A percentile compares a stretch with the other conserved stretches of the same genome.
These are phyloP conservation scores for Yamadazyma diddensiae DNA, from an alignment of 1,139 yeast species.

Conservation along the genomic window DNA sequence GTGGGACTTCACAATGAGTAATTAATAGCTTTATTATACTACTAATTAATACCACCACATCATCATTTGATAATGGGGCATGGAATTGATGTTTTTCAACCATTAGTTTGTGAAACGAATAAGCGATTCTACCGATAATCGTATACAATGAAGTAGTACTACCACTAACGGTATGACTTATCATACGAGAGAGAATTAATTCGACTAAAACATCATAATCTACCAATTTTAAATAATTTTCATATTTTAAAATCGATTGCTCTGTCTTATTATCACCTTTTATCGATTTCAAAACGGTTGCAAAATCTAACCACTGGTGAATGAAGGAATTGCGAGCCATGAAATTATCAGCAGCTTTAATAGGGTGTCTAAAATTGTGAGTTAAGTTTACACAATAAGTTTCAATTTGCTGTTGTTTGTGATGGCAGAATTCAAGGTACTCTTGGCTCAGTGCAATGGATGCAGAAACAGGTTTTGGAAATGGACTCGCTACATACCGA, in stretches of 20 bases:
- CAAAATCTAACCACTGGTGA: slow-evolving; percentile 10
- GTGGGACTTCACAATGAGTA: slow-evolving; percentile 18
- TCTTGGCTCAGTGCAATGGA: slow-evolving; percentile 21
- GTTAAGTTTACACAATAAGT: slow-evolving; percentile 5
- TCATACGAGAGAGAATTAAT: slow-evolving; percentile 20
- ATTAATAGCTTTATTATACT: slow-evolving; percentile 21
- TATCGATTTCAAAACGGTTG: slow-evolving; percentile 4
- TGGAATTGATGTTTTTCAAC: slow-evolving; percentile 6
- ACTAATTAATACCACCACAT: slow-evolving; percentile 21
- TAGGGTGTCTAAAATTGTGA: slow-evolving; percentile 4
- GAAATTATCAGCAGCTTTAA: slow-evolving; percentile 3
- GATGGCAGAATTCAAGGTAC: slow-evolving; percentile 22
- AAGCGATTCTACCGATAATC: slow-evolving; percentile 9
- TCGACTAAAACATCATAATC: slow-evolving; percentile 20
- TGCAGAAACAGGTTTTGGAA: background rate
- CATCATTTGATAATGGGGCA: slow-evolving; percentile 13
- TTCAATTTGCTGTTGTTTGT: slow-evolving; percentile 16
- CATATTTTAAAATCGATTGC: slow-evolving; percentile 14
- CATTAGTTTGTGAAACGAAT: slow-evolving; percentile 10
- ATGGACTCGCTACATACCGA: slow-evolving; percentile 8
- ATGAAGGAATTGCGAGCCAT: slow-evolving; percentile 2
- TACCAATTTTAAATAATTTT: slow-evolving; percentile 18
- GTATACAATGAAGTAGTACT: slow-evolving; percentile 8
- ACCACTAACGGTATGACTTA: slow-evolving; percentile 19
- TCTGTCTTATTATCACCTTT: slow-evolving; percentile 12